Conservation (phyloP, 495 filamentous ascomycete genomes). For the Trichoderma reesei region DNA sequence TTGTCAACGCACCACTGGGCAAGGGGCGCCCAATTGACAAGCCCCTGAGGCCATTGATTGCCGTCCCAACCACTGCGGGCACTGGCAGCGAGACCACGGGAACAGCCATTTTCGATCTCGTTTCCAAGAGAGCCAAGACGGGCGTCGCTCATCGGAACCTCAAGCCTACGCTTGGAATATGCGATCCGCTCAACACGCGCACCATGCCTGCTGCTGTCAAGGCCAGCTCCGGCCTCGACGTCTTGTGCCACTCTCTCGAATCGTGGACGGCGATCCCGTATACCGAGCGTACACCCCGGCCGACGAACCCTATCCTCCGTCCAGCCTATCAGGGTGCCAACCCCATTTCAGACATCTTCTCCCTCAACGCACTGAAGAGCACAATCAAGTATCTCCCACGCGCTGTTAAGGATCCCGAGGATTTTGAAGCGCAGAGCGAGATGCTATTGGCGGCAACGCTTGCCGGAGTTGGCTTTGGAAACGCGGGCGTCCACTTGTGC, state of each 20-base stretch:
- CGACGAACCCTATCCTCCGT: constrained; percentile 78
- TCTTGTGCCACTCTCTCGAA: constrained; percentile 87
- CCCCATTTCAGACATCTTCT: constrained; percentile 94
- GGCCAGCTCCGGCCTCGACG: constrained; percentile 81
- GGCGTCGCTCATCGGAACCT: constrained; percentile 91
- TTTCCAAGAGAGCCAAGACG: constrained; percentile 80
- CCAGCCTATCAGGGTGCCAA: constrained; percentile 97
- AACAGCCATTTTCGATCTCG: constrained; percentile 94
- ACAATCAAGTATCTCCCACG: constrained; percentile 88
- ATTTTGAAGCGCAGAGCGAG: constrained; percentile 80
- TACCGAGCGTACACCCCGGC: constrained; percentile 70
- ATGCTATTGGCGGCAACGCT: constrained; percentile 94
- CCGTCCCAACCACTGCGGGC: constrained; percentile 90
- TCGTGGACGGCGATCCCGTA: constrained; percentile 96
- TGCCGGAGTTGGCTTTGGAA: constrained; percentile 93
- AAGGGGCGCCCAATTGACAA: constrained; percentile 74
- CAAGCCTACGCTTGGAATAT: constrained; percentile 92
- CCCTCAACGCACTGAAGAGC: constrained; percentile 64
- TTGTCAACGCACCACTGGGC: constrained; percentile 92
- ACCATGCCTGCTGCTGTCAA: constrained; percentile 93
- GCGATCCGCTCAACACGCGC: constrained; percentile 86
- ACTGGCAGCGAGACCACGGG: constrained; percentile 95
- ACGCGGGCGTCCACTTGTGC: constrained; percentile 93
- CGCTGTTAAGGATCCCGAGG: constrained; percentile 75
- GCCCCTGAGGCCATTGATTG: constrained; percentile 74